Percentiles rank a stretch among this genome's conserved stretches.
phyloP scores from a whole-genome alignment of 176 grass and related monocot genomes.

The Oryza brachyantha region DNA sequence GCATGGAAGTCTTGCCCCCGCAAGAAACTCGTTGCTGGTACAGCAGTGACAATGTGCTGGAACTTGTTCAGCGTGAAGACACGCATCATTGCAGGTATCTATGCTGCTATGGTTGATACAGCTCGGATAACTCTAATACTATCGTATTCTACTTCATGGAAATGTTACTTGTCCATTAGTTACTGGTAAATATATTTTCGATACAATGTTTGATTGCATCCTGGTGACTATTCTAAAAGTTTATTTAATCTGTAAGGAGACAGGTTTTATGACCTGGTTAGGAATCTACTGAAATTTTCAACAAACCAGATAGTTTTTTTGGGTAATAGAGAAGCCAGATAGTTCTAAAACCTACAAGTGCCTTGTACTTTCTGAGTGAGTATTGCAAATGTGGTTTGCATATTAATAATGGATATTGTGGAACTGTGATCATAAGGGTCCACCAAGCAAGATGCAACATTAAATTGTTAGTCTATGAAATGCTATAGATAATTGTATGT shows the following conservation, averaged over 20 bases:
- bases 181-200: not conserved
- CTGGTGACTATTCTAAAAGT: too few relatives aligned
- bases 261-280: not conserved
- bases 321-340: not conserved
- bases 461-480: not conserved
- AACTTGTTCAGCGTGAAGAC: conserved; percentile 81
- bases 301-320: not conserved
- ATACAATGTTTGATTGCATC: not conserved
- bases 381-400: not conserved
- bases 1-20: conserved; percentile 78
- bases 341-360: not conserved
- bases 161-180: not conserved
- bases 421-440: not conserved
- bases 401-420: not conserved
- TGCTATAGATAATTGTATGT: not conserved
- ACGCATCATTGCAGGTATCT: conserved; percentile 70
- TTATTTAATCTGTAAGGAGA: not conserved
- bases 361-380: not conserved
- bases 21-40: conserved; percentile 76
- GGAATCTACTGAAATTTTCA: not conserved
- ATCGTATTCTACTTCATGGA: not conserved
- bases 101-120: not conserved
- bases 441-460: not conserved
- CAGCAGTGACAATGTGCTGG: conserved; percentile 74
- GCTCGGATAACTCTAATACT: not conserved